Conservation (phyloP, 2,329 filamentous ascomycete species). For the Cryphonectria carpinicola region DNA sequence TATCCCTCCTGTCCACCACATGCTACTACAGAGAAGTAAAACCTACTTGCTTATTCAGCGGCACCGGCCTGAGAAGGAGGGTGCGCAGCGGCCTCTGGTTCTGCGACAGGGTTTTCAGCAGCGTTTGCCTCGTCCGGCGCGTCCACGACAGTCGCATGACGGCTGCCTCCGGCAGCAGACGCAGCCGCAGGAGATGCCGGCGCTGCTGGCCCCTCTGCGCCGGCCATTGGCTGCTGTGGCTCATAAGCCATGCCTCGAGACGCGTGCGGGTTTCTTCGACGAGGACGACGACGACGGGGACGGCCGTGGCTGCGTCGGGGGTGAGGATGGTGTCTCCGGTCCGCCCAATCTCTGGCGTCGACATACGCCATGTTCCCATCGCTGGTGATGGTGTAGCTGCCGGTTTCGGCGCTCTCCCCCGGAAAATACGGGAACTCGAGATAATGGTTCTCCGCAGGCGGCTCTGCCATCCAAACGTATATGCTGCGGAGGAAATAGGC, state of each 20-base stretch:
- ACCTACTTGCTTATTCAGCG: neutral
- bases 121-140: neutral
- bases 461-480: conserved; percentile 16
- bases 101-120: neutral
- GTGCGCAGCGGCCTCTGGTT: conserved; percentile 8
- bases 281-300: neutral
- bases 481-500: conserved; percentile 22
- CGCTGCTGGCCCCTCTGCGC: neutral
- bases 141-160: conserved; percentile 1
- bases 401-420: neutral
- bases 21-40: neutral
- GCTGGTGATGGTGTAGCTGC: neutral
- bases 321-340: neutral
- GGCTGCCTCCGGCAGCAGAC: neutral
- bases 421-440: neutral
- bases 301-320: neutral
- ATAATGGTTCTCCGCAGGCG: conserved; percentile 14
- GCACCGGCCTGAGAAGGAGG: conserved; percentile 11
- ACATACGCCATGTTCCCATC: conserved; percentile 3
- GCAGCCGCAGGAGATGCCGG: neutral
- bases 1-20: neutral
- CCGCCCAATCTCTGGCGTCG: neutral
- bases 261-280: neutral
- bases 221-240: neutral
- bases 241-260: neutral